Evolutionary conservation across 129 eudicot genomes (phyloP).

Genomic region (Helichrysum umbraculigerum): DNA sequence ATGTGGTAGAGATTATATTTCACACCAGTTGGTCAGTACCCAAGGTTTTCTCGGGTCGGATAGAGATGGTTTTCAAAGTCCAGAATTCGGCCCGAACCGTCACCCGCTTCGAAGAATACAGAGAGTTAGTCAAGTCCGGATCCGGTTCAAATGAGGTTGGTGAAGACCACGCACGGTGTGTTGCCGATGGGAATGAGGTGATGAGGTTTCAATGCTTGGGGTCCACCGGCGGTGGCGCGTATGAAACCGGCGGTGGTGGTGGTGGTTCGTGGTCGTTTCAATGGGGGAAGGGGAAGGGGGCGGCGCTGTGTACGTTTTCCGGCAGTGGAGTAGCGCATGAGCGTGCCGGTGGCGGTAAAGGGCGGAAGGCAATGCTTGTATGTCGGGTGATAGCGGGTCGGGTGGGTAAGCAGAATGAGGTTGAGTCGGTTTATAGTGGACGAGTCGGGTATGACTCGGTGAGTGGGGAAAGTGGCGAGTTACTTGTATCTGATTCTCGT

Average conservation of each 20-base stretch:
- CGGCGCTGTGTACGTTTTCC: conserved; percentile 65
- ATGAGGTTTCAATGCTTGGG: conserved; percentile 95
- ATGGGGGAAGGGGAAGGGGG: conserved; percentile 55
- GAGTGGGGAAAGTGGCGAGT: conserved; percentile 79
- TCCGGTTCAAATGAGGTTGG: conserved; percentile 30
- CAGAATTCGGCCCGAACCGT: conserved; percentile 71
- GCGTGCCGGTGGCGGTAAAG: conserved; percentile 81
- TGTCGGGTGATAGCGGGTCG: conserved; percentile 97
- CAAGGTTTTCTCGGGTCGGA: conserved; percentile 69
- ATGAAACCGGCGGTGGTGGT: conserved; percentile 34
- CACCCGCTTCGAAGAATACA: conserved; percentile 83
- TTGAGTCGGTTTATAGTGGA: conserved; percentile 42
- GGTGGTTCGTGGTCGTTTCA: conserved; percentile 59
- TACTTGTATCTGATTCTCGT: conserved; percentile 84
- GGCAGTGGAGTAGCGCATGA: conserved; percentile 92
- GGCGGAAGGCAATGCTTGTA: conserved; percentile 84
- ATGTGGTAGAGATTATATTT: conserved; percentile 91
- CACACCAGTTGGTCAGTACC: conserved; percentile 85
- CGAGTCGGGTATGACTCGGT: conserved; percentile 80
- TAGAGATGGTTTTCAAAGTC: conserved; percentile 86
- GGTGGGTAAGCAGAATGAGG: conserved; percentile 44
- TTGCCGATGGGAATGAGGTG: conserved; percentile 96
- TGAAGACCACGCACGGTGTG: conserved; percentile 83
- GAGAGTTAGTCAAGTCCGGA: conserved; percentile 54
- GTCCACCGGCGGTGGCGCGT: conserved; percentile 51